Evolutionary conservation across 2,329 filamentous ascomycete species (phyloP).

Genomic region (Cadophora gregata): DNA sequence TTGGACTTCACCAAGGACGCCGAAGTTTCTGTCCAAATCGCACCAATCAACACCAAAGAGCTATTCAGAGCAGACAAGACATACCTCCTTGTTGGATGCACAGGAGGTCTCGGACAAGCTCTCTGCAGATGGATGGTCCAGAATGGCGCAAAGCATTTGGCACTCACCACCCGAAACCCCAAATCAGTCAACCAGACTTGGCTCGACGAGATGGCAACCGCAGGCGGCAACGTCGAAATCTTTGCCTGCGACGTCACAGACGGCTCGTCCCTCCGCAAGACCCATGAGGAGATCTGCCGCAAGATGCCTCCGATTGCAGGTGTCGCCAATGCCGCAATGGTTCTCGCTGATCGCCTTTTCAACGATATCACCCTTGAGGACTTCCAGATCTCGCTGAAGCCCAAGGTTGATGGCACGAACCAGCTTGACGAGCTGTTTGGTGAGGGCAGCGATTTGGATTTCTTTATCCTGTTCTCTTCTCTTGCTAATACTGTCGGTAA

Average conservation of each 20-base stretch:
- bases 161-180: constrained; percentile 49
- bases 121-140: constrained; percentile 50
- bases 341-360: constrained; percentile 48
- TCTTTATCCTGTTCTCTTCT: constrained; percentile 49
- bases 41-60: constrained; percentile 22
- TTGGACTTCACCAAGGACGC: constrained; percentile 26
- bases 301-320: constrained; percentile 48
- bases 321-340: constrained; percentile 52
- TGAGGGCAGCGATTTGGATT: constrained; percentile 43
- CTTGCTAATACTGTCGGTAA: constrained; percentile 42
- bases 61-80: constrained; percentile 34
- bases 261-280: constrained; percentile 20
- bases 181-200: constrained; percentile 39
- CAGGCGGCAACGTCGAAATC: constrained; percentile 20
- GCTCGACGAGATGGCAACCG: constrained; percentile 19
- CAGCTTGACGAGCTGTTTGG: constrained; percentile 45
- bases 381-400: constrained; percentile 39
- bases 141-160: constrained; percentile 47
- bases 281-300: constrained; percentile 22
- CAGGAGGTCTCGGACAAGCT: constrained; percentile 44
- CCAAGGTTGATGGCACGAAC: constrained; percentile 46
- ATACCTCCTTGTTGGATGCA: constrained; percentile 42
- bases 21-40: constrained; percentile 21
- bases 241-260: constrained; percentile 28
- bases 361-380: constrained; percentile 41